phyloP scores from a whole-genome alignment of 768 basidiomycete genomes.

The Trametes maxima region DNA sequence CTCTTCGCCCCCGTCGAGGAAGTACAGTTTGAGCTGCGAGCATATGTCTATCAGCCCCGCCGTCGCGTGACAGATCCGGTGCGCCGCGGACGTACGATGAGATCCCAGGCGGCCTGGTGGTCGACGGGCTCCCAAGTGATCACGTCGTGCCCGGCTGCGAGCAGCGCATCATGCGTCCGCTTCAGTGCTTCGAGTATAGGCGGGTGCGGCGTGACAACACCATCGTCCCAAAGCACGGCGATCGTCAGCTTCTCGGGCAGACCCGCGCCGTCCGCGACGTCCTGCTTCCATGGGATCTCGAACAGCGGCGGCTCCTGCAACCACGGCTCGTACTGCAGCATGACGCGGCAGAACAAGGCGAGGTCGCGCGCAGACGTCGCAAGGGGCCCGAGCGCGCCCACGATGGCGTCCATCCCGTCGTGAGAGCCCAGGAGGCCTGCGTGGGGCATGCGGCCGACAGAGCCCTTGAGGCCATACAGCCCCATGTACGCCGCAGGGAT shows the following conservation, averaged over 20 bases:
- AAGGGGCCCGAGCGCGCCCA: slow-evolving; percentile 52
- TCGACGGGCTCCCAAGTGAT: slow-evolving; percentile 49
- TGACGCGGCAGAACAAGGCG: slow-evolving; percentile 48
- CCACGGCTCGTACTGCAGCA: slow-evolving; percentile 52
- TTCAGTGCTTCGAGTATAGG: slow-evolving; percentile 47
- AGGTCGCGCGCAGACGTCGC: slow-evolving; percentile 52
- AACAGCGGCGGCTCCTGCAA: slow-evolving; percentile 47
- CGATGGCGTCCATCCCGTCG: slow-evolving; percentile 55
- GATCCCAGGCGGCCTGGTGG: slow-evolving; percentile 48
- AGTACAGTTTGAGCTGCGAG: slow-evolving; percentile 42
- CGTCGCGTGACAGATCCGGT: slow-evolving; percentile 10
- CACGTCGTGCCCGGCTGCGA: slow-evolving; percentile 53
- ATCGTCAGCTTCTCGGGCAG: slow-evolving; percentile 46
- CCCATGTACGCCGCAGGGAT: slow-evolving; percentile 84
- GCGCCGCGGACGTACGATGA: slow-evolving; percentile 42
- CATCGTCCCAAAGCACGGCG: slow-evolving; percentile 54
- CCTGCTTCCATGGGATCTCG: slow-evolving; percentile 51
- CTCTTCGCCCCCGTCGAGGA: slow-evolving; percentile 51
- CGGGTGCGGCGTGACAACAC: slow-evolving; percentile 51
- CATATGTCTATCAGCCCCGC: slow-evolving; percentile 24
- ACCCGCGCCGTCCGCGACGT: slow-evolving; percentile 40
- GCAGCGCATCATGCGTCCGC: slow-evolving; percentile 40
- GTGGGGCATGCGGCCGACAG: slow-evolving; percentile 54
- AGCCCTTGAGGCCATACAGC: slow-evolving; percentile 74
- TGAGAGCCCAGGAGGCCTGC: slow-evolving; percentile 51